Evolutionary conservation across 179 eudicot species (phyloP).

Genomic region (Corrigiola litoralis): DNA sequence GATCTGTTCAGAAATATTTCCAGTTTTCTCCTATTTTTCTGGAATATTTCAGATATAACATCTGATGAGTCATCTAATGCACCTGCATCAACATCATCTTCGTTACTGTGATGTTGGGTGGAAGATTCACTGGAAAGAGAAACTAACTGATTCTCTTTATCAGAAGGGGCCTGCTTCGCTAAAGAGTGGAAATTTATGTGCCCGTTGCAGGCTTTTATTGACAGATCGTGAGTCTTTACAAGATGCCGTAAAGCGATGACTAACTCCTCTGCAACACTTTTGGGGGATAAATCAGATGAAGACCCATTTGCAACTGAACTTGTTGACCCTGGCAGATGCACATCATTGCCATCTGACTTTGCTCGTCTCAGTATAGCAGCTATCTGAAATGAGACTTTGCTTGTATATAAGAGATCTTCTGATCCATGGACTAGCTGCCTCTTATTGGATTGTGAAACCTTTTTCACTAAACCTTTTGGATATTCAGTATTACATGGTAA

Average conservation of each 20-base stretch:
- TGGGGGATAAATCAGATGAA: conserved; percentile 43
- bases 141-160: conserved; percentile 23
- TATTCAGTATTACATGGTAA: conserved; percentile 41
- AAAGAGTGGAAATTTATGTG: conserved; percentile 80
- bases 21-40: conserved; percentile 39
- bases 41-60: conserved; percentile 22
- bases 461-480: conserved; percentile 67
- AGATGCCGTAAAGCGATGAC: conserved; percentile 36
- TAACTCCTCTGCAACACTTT: conserved; percentile 59
- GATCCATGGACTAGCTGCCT: conserved; percentile 56
- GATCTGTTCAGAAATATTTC: conserved; percentile 72
- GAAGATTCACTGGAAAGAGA: conserved; percentile 27
- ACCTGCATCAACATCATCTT: conserved; percentile 23
- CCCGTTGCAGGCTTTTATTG: conserved; percentile 79
- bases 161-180: conserved; percentile 22
- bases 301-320: no score
- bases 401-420: conserved; percentile 71
- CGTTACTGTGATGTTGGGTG: conserved; percentile 26
- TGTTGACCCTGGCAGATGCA: no score
- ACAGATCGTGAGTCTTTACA: conserved; percentile 36
- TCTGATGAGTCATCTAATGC: no score
- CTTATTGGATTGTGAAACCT: conserved; percentile 60
- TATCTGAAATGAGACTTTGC: conserved; percentile 79
- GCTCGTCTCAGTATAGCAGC: conserved; percentile 53
- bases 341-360: no score